Conservation (phyloP, 192 early-diverging fungal species). For the Dissophora ornata region DNA sequence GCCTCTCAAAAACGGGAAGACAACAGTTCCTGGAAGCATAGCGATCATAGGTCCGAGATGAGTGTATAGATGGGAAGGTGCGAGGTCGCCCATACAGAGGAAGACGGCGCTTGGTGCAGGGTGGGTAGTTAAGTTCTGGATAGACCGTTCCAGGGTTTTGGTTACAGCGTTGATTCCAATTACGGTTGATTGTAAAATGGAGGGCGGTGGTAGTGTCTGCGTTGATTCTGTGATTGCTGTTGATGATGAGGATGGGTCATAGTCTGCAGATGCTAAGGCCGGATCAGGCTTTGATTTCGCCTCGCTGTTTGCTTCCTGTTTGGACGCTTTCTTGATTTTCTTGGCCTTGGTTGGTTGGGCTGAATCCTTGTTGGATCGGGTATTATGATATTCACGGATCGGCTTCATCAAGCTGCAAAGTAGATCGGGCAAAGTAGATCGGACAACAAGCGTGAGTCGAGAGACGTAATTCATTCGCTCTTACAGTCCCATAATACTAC, state of each 20-base stretch:
- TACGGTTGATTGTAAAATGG: conserved; percentile 1
- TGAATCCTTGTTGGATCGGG: not conserved
- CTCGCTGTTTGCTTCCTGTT: not conserved
- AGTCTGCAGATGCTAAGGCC: not conserved
- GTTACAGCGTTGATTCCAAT: conserved; percentile 49
- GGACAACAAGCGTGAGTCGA: too few species aligned
- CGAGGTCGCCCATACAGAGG: conserved; percentile 39
- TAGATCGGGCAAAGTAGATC: too few species aligned
- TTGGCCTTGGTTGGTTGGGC: not conserved
- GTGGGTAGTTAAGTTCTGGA: conserved; percentile 11
- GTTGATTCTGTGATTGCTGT: not conserved
- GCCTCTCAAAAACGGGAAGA: conserved; percentile 31
- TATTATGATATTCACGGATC: conserved; percentile 16
- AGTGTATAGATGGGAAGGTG: conserved; percentile 31
- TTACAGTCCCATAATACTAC: not conserved
- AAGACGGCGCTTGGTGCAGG: conserved; percentile 36
- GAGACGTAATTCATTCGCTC: too few species aligned
- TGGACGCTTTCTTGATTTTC: conserved; percentile 4
- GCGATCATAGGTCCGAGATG: conserved; percentile 40
- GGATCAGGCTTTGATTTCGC: conserved; percentile 4
- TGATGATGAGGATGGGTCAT: not conserved
- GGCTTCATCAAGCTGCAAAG: conserved; percentile 27
- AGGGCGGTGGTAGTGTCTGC: conserved; percentile 1
- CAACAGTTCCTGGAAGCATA: conserved; percentile 28
- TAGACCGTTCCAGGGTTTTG: conserved; percentile 35